Evolutionary conservation across 2,329 filamentous ascomycete species (phyloP), one percentile per base, ranked within the genome.

Genomic region (Periconia macrospinosa): DNA sequence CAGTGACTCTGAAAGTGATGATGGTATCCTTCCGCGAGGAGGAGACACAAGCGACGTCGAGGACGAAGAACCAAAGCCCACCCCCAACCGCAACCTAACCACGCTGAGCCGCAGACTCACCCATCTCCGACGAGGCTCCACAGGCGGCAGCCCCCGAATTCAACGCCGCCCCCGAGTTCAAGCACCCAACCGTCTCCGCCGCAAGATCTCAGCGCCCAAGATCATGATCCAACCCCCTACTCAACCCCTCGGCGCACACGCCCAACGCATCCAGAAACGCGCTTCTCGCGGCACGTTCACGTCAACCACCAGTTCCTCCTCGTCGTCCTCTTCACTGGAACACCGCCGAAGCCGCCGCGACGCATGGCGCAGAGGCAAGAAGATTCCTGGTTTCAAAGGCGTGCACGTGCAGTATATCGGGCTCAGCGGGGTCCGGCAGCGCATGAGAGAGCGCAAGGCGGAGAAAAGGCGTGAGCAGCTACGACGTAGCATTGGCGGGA

Each of bases 391-490:
- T 20, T 65, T 78, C 55, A 73, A 67, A 55, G 75, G 78, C 17
- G 67, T 79, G 35, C 76, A 79, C 23, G 72, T 84, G 20, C 79
- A 81, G 53, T 79, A 83, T 50, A 76, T 82, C 41, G 78, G 79
- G 10, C 62, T 83, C 6, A 75, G 75, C 27, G 78, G 78, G 15
- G 68, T 86, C 43, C 78, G 78, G 44, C 76, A 78, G 41, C 77
- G 75, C 47, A 56, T 84, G 8, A 68, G 73, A 37, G 76, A 79
- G 64, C 71, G 74, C 50, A 77, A 73, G 56, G 75, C 77, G 48
- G 81, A 86, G 66, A 80, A 77, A 58, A 72, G 81, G 54, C 75
- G 84, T 55, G 76, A 82, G 56, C 77, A 73, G 53, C 70, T 86
- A 47, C 79, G 83, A 57, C 76, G 78, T 51, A 82, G 78, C 51